A percentile compares a stretch with the other conserved stretches of the same genome.
Evolutionary conservation across 306 rosid species (phyloP).

Genomic region (Casuarina glauca): DNA sequence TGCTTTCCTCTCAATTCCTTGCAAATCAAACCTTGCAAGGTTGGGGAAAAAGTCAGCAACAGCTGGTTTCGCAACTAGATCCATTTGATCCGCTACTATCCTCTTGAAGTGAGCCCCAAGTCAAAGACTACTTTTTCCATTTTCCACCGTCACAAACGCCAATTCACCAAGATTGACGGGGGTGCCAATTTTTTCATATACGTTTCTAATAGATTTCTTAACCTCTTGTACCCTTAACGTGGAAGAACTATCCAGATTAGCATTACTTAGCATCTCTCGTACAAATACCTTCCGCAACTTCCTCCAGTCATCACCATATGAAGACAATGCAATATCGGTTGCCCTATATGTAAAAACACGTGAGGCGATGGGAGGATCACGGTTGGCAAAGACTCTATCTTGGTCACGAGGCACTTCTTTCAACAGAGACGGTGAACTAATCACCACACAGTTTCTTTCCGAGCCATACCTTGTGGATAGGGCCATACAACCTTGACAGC

Average conservation of each 20-base stretch:
- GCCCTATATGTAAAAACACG: slow-evolving; percentile 9
- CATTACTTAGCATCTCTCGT: slow-evolving; percentile 27
- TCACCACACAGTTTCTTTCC: slow-evolving; percentile 26
- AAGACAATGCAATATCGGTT: slow-evolving; percentile 23
- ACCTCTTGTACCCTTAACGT: slow-evolving; percentile 15
- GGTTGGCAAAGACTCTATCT: slow-evolving; percentile 34
- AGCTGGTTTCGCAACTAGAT: slow-evolving; percentile 22
- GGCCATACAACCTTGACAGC: slow-evolving; percentile 29
- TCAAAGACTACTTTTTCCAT: not conserved
- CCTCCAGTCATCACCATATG: slow-evolving; percentile 32
- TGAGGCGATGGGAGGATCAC: slow-evolving; percentile 16
- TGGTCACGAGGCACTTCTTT: slow-evolving; percentile 36
- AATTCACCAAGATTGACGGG: slow-evolving; percentile 16
- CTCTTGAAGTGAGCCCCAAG: slow-evolving; percentile 5
- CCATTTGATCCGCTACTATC: slow-evolving; percentile 1
- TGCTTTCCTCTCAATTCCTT: slow-evolving; percentile 28
- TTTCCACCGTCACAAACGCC: slow-evolving; percentile 7
- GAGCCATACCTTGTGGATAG: slow-evolving; percentile 33
- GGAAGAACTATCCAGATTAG: slow-evolving; percentile 15
- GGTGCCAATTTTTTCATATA: slow-evolving; percentile 12
- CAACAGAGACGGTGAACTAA: slow-evolving; percentile 24
- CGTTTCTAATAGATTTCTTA: slow-evolving; percentile 15
- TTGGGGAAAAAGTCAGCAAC: slow-evolving; percentile 33
- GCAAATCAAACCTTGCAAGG: slow-evolving; percentile 34
- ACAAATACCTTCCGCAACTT: slow-evolving; percentile 11